These are phyloP conservation scores for Bacidia rubella DNA, from an alignment of 495 filamentous ascomycete species.

Conservation along the genomic window DNA sequence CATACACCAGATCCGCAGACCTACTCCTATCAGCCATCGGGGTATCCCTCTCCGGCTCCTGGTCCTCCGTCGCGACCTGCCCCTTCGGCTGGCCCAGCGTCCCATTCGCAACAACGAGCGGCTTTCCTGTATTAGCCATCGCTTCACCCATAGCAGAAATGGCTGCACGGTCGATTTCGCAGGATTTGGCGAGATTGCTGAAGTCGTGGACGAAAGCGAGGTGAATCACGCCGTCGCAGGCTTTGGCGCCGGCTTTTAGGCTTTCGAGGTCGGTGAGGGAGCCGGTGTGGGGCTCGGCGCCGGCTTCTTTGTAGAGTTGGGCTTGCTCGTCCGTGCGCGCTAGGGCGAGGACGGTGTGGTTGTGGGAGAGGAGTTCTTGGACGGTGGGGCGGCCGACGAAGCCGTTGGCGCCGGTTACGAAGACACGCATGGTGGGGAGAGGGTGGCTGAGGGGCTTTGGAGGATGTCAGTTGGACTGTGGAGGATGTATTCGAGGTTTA, in stretches of 20 bases:
- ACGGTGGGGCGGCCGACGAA: conserved; percentile 32
- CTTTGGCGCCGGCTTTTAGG: conserved; percentile 24
- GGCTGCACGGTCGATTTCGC: conserved; percentile 23
- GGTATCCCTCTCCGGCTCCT: conserved; percentile 11
- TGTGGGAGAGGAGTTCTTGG: conserved; percentile 26
- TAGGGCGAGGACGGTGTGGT: conserved; percentile 32
- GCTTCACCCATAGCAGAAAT: conserved; percentile 26
- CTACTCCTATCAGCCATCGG: background rate
- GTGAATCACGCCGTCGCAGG: conserved; percentile 31
- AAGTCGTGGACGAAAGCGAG: conserved; percentile 35
- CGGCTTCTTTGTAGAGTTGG: conserved; percentile 18
- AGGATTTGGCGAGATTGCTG: conserved; percentile 22
- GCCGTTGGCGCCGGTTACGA: conserved; percentile 37
- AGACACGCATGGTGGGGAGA: conserved; percentile 30
- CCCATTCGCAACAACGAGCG: conserved; percentile 32
- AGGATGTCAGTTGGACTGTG: too few species aligned
- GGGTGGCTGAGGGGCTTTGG: too few species aligned
- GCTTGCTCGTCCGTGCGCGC: conserved; percentile 27
- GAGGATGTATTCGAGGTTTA: too few species aligned
- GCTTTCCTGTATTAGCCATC: conserved; percentile 23
- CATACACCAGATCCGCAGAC: conserved; percentile 19
- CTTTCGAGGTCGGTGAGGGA: conserved; percentile 25
- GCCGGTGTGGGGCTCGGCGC: conserved; percentile 25
- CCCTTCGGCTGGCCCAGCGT: conserved; percentile 26
- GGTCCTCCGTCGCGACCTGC: conserved; percentile 24